Evolutionary conservation across 1,139 yeast genomes (phyloP).

Genomic region (Pichia sp.): DNA sequence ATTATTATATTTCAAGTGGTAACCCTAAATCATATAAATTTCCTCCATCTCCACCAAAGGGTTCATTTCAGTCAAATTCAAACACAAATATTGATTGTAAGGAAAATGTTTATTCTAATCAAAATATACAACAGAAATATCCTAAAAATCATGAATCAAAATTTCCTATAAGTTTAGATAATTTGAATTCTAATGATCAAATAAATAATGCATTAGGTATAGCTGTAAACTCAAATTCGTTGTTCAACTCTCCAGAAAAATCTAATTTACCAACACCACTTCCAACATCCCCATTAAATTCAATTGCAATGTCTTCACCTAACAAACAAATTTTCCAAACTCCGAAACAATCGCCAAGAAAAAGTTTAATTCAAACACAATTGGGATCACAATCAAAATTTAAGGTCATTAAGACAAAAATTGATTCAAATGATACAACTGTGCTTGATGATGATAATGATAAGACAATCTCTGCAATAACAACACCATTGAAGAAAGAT

Average conservation of each 20-base stretch:
- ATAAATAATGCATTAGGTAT: too few relatives aligned
- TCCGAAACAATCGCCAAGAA: slow-evolving; percentile 11
- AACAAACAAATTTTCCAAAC: slow-evolving; percentile 13
- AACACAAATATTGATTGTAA: background rate
- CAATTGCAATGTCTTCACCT: slow-evolving; percentile 17
- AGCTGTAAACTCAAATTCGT: too few relatives aligned
- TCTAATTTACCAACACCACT: slow-evolving; percentile 9
- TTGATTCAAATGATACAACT: slow-evolving; percentile 7
- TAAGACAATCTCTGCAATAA: slow-evolving; percentile 14
- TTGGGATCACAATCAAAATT: slow-evolving; percentile 9
- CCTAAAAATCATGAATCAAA: too few relatives aligned
- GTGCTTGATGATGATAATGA: slow-evolving; percentile 16
- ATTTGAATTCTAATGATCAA: too few relatives aligned
- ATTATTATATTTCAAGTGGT: slow-evolving; percentile 11
- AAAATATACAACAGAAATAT: background rate
- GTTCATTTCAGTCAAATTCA: slow-evolving; percentile 1
- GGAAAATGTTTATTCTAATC: background rate
- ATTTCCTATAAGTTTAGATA: too few relatives aligned
- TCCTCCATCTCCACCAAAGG: slow-evolving; percentile 15
- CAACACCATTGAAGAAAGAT: slow-evolving; percentile 25
- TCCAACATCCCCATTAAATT: slow-evolving; percentile 12
- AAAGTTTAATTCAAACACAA: slow-evolving; percentile 2
- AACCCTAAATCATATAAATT: slow-evolving; percentile 11
- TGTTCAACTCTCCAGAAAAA: background rate
- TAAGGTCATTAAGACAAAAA: background rate